A percentile compares a stretch with the other conserved stretches of the same genome.
Evolutionary conservation across 176 grass and related monocot species (phyloP).

Genomic region (Bonia amplexicaulis): DNA sequence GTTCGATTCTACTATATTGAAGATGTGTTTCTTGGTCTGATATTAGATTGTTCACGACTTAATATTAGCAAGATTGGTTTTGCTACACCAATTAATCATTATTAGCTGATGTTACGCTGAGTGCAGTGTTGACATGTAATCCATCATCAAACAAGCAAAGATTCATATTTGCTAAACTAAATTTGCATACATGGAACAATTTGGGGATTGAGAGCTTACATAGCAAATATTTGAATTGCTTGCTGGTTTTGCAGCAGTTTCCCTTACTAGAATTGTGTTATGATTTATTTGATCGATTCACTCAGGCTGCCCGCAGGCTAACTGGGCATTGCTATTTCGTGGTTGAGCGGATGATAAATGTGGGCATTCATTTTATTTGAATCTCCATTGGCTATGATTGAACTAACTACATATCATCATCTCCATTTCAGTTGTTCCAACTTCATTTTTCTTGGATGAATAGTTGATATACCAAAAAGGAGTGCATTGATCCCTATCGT

Average conservation of each 20-base stretch:
- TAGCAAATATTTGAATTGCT: not conserved
- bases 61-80: not conserved
- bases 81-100: not conserved
- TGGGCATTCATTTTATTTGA: not conserved
- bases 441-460: not conserved
- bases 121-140: not conserved
- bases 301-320: not conserved
- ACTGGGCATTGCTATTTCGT: not conserved
- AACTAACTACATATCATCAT: not conserved
- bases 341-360: not conserved
- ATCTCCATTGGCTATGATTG: not conserved
- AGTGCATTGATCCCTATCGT: not conserved
- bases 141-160: not conserved
- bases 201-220: not conserved
- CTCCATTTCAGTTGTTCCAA: not conserved
- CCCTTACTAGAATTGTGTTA: not conserved
- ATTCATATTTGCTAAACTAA: not conserved
- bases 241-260: not conserved
- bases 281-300: not conserved
- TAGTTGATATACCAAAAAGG: not conserved
- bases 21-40: not conserved
- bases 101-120: not conserved
- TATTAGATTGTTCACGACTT: not conserved
- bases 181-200: not conserved
- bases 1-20: not conserved